A percentile compares a stretch with the other conserved stretches of the same genome.
phyloP scores from a whole-genome alignment of 179 eudicot genomes.

The Heliamphora pulchella region DNA sequence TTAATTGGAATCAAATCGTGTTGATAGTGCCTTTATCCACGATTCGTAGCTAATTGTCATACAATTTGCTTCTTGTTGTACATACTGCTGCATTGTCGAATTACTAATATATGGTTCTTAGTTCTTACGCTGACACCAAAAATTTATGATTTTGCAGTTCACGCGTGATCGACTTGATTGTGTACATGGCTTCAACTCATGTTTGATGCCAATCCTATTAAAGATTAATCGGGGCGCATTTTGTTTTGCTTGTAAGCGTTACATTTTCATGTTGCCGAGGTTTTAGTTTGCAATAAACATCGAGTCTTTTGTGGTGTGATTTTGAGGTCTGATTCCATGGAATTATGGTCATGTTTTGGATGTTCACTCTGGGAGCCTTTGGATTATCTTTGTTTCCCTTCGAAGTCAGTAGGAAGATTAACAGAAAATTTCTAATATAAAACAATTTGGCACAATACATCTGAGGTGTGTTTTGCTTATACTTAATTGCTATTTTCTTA shows the following conservation, averaged over 20 bases:
- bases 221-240: background rate
- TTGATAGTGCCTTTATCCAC: too few relatives aligned
- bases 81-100: too few relatives aligned
- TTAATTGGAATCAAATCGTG: too few relatives aligned
- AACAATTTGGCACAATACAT: background rate
- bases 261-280: background rate
- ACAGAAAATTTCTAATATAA: background rate
- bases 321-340: background rate
- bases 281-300: background rate
- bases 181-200: background rate
- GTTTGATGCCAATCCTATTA: constrained; percentile 13
- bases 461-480: background rate
- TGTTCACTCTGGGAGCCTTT: background rate
- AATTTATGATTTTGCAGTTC: too few relatives aligned
- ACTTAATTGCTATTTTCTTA: background rate
- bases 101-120: too few relatives aligned
- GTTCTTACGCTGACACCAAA: too few relatives aligned
- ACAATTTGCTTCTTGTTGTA: too few relatives aligned
- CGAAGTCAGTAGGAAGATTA: background rate
- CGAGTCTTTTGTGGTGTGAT: background rate
- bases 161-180: too few relatives aligned
- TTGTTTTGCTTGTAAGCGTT: background rate
- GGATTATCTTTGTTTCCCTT: background rate
- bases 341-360: background rate
- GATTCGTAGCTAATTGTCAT: too few relatives aligned